Percentiles rank a stretch among this genome's conserved stretches.
phyloP scores from a whole-genome alignment of 305 asterid genomes.

The Fraxinus paxiana region DNA sequence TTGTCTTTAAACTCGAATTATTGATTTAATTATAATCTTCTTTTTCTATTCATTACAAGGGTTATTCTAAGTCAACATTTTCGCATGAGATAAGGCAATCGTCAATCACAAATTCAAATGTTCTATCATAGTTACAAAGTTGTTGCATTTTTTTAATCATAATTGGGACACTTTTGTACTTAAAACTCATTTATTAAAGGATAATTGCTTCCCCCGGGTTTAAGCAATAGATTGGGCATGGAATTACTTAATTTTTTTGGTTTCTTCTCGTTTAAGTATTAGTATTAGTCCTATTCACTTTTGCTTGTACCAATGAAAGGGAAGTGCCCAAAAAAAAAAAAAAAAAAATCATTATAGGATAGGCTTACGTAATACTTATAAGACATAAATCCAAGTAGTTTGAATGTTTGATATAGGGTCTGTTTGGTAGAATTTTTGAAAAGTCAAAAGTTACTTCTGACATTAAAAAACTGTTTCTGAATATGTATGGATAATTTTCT shows the following conservation, averaged over 20 bases:
- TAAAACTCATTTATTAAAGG: not conserved
- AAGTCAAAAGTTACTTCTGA: not conserved
- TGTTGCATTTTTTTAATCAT: not conserved
- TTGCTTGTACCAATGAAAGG: not conserved
- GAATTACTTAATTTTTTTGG: not conserved
- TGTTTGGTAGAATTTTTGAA: not conserved
- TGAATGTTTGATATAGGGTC: not conserved
- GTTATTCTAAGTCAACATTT: not conserved
- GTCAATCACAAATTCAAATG: not conserved
- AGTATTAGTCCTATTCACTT: not conserved
- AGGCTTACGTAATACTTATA: not conserved
- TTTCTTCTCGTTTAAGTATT: slow-evolving; percentile 1
- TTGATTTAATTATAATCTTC: not conserved
- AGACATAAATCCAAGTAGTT: not conserved
- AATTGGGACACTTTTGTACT: not conserved
- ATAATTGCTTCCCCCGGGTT: not conserved
- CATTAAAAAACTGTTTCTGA: too few species aligned
- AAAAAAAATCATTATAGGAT: too few species aligned
- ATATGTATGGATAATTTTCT: too few species aligned
- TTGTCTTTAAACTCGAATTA: not conserved
- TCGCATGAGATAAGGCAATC: not conserved
- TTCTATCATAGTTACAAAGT: not conserved
- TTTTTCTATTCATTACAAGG: not conserved
- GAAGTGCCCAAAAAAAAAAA: not conserved
- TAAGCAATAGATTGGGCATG: slow-evolving; percentile 1